A percentile compares a stretch with the other conserved stretches of the same genome.
Conservation (phyloP, 306 rosid genomes). For the Trichosanthes cucumerina region DNA sequence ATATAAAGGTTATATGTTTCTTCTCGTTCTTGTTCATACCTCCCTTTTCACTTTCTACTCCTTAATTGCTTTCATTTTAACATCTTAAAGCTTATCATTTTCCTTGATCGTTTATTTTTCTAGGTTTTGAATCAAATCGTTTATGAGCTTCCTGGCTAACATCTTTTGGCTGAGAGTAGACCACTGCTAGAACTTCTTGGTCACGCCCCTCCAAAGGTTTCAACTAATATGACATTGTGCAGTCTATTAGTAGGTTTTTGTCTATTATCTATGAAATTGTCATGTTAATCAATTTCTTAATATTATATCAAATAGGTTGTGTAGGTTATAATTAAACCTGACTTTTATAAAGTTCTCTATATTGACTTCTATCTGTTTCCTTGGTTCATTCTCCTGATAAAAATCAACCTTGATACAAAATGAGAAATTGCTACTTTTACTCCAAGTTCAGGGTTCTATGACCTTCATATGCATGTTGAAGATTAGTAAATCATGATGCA, state of each 20-base stretch:
- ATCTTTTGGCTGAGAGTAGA: constrained; percentile 92
- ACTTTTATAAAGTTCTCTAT: too few species aligned
- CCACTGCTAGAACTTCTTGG: constrained; percentile 98
- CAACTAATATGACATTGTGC: constrained; percentile 12
- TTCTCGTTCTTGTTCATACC: not conserved
- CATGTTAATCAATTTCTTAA: not conserved
- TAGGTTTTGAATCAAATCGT: constrained; percentile 96
- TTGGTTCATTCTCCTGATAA: not conserved
- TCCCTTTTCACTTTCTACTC: not conserved
- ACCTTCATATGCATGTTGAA: not conserved
- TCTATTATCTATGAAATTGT: constrained; percentile 11
- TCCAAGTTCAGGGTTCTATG: not conserved
- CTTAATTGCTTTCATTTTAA: not conserved
- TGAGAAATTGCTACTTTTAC: not conserved
- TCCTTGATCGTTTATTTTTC: not conserved
- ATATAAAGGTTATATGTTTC: constrained; percentile 44
- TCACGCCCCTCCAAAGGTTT: constrained; percentile 94
- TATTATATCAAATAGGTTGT: not conserved
- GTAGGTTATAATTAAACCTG: not conserved
- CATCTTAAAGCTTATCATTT: not conserved
- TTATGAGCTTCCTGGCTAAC: constrained; percentile 92
- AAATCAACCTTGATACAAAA: not conserved
- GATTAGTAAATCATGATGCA: not conserved
- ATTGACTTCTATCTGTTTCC: not conserved
- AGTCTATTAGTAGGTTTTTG: constrained; percentile 2